A percentile compares a stretch with the other conserved stretches of the same genome.
These are phyloP conservation scores for Canavalia gladiata DNA, from an alignment of 306 rosid genomes.

Conservation along the genomic window DNA sequence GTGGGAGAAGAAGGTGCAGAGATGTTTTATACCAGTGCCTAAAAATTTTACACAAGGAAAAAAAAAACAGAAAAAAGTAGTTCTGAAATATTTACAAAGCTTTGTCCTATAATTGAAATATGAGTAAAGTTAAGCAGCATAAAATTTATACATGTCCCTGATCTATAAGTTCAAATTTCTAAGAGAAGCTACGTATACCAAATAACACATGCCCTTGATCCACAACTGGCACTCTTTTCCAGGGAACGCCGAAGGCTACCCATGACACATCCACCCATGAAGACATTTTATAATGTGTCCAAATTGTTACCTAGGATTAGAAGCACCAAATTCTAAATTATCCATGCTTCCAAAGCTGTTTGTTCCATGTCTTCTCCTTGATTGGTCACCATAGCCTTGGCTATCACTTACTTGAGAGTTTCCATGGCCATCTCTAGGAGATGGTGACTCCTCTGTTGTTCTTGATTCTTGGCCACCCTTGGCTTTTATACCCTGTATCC, in stretches of 20 bases:
- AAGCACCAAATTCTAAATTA: conserved; percentile 41
- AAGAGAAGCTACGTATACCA: conserved; percentile 24
- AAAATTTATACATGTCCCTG: conserved; percentile 36
- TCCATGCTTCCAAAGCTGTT: conserved; percentile 41
- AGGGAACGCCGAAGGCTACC: conserved; percentile 20
- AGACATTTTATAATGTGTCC: not conserved
- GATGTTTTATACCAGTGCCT: conserved; percentile 4
- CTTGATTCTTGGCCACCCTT: conserved; percentile 42
- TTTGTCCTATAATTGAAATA: conserved; percentile 25
- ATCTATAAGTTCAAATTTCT: conserved; percentile 27
- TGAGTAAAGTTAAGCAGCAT: conserved; percentile 14
- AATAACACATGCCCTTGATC: conserved; percentile 33
- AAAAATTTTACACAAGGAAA: not conserved
- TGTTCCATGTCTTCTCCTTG: conserved; percentile 44
- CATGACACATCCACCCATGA: conserved; percentile 18
- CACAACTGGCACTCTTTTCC: conserved; percentile 9
- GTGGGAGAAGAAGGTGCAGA: not conserved
- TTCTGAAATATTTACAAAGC: conserved; percentile 29
- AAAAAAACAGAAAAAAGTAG: not conserved
- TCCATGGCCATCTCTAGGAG: conserved; percentile 53
- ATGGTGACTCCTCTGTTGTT: conserved; percentile 54
- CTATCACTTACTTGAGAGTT: conserved; percentile 40
- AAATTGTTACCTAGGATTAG: conserved; percentile 29
- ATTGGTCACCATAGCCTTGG: conserved; percentile 35
- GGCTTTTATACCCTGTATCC: conserved; percentile 59